A percentile compares a stretch with the other conserved stretches of the same genome.
phyloP scores from a whole-genome alignment of 2,329 filamentous ascomycete genomes.

The Fusarium mexicanum region DNA sequence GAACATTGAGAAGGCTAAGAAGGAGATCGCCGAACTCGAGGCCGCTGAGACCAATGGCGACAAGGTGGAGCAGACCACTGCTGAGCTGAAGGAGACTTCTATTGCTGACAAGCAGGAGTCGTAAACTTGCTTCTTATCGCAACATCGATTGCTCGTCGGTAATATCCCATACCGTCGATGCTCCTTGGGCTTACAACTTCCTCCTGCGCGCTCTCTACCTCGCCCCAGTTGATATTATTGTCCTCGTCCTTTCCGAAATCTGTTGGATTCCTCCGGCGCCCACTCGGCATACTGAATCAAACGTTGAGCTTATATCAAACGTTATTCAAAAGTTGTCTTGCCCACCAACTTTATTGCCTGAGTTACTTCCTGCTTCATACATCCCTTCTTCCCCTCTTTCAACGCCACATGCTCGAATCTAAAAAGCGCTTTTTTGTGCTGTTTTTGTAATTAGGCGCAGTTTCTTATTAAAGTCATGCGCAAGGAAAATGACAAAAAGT shows the following conservation, averaged over 20 bases:
- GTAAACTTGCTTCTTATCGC: constrained; percentile 40
- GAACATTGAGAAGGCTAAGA: constrained; percentile 97
- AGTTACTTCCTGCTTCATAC: constrained; percentile 3
- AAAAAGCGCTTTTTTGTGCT: constrained; percentile 41
- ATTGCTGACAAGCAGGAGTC: constrained; percentile 63
- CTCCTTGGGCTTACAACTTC: constrained; percentile 16
- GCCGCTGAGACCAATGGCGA: constrained; percentile 61
- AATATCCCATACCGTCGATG: constrained; percentile 20
- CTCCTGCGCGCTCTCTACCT: background rate
- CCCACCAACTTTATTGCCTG: constrained; percentile 12
- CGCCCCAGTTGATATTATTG: background rate
- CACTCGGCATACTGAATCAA: constrained; percentile 15
- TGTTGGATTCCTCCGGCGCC: constrained; percentile 8
- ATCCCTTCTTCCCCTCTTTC: background rate
- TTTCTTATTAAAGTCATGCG: constrained; percentile 34
- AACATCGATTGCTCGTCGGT: constrained; percentile 14
- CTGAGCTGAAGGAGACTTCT: constrained; percentile 62
- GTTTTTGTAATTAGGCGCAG: constrained; percentile 44
- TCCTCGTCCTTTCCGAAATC: constrained; percentile 7
- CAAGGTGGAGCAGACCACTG: constrained; percentile 63
- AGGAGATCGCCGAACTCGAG: constrained; percentile 91
- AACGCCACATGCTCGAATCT: constrained; percentile 35
- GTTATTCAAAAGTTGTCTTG: constrained; percentile 15
- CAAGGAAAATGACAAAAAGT: constrained; percentile 39
- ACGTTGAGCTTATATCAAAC: constrained; percentile 17